These are phyloP conservation scores for Emergomyces orientalis DNA, from an alignment of 2,329 filamentous ascomycete genomes.

Conservation along the genomic window DNA sequence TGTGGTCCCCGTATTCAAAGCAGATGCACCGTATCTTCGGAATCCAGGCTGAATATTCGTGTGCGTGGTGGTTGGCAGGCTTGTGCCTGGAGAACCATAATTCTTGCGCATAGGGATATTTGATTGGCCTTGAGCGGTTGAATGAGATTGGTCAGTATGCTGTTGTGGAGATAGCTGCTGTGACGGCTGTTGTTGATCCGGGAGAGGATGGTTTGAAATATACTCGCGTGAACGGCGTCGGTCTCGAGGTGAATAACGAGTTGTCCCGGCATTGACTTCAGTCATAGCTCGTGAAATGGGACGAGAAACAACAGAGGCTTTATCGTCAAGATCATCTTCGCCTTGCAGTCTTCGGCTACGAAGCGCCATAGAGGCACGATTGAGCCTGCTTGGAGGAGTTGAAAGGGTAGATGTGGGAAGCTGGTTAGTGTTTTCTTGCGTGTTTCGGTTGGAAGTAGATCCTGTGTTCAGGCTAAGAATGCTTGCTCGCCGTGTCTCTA, in stretches of 20 bases:
- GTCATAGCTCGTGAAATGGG: constrained; percentile 37
- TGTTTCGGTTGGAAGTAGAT: constrained; percentile 17
- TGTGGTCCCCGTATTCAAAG: constrained; percentile 8
- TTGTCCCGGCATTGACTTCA: constrained; percentile 26
- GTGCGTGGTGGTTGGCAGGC: constrained; percentile 29
- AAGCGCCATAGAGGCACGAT: constrained; percentile 33
- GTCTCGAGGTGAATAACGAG: constrained; percentile 23
- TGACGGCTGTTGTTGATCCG: constrained; percentile 19
- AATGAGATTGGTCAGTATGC: constrained; percentile 16
- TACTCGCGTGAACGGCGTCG: constrained; percentile 26
- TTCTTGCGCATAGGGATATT: constrained; percentile 32
- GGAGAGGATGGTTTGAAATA: constrained; percentile 20
- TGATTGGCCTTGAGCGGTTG: constrained; percentile 24
- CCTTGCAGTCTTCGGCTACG: constrained; percentile 29
- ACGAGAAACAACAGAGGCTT: constrained; percentile 25
- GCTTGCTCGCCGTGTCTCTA: constrained; percentile 36
- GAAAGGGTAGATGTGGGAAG: constrained; percentile 21
- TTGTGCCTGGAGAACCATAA: constrained; percentile 26
- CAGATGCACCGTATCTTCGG: constrained; percentile 25
- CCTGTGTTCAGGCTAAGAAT: constrained; percentile 22
- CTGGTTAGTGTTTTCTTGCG: constrained; percentile 23
- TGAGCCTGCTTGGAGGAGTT: constrained; percentile 30
- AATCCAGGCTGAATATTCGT: constrained; percentile 36
- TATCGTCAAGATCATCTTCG: constrained; percentile 30
- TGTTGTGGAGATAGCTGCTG: constrained; percentile 13